phyloP scores from a whole-genome alignment of 495 filamentous ascomycete genomes.

The Penicillium robsamsonii region DNA sequence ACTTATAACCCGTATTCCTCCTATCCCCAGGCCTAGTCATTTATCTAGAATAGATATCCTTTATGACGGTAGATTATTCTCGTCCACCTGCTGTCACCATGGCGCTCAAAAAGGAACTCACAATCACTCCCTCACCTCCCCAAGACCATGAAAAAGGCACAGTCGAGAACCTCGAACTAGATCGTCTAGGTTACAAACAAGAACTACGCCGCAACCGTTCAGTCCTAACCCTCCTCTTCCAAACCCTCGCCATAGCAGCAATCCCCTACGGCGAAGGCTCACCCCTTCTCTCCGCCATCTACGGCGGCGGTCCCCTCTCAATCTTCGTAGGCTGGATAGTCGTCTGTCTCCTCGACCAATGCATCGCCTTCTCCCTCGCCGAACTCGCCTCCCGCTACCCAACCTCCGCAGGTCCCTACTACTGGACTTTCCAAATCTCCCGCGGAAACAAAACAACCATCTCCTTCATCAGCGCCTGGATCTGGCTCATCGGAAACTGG shows the following conservation, averaged over 20 bases:
- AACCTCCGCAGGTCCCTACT: slow-evolving; percentile 51
- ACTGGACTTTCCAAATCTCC: slow-evolving; percentile 48
- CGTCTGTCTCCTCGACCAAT: slow-evolving; percentile 38
- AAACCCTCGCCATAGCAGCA: slow-evolving; percentile 40
- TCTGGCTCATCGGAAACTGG: slow-evolving; percentile 66
- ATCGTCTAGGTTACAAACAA: slow-evolving; percentile 38
- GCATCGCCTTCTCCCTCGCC: slow-evolving; percentile 43
- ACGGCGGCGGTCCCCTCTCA: slow-evolving; percentile 42
- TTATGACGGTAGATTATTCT: neutral
- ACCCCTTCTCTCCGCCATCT: slow-evolving; percentile 42
- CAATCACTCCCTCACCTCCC: neutral
- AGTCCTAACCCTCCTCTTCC: slow-evolving; percentile 36
- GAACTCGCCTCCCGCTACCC: slow-evolving; percentile 51
- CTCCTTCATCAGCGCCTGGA: slow-evolving; percentile 67
- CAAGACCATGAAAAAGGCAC: slow-evolving; percentile 19
- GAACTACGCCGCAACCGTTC: slow-evolving; percentile 42
- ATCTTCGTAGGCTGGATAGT: slow-evolving; percentile 47
- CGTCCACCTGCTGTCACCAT: neutral
- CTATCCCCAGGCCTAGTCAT: neutral
- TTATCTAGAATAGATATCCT: neutral
- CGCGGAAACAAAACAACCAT: slow-evolving; percentile 36
- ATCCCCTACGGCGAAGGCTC: slow-evolving; percentile 50
- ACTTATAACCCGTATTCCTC: neutral
- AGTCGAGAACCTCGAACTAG: slow-evolving; percentile 24
- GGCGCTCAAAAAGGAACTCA: neutral